Conservation (phyloP, 805 yeast species). For the Lipomyces lipofer region DNA sequence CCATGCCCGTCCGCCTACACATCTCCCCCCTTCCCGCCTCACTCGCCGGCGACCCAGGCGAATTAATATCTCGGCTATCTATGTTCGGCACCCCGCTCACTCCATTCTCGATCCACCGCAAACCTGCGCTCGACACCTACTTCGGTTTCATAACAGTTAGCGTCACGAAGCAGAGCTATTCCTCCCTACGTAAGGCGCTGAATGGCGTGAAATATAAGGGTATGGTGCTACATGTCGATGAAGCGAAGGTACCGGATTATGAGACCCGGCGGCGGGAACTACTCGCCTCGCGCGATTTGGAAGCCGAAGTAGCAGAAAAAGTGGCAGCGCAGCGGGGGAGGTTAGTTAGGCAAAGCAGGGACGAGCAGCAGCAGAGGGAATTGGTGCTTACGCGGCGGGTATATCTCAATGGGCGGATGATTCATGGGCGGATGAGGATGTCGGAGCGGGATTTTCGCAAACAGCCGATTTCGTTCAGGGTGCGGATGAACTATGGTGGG, state of each 20-base stretch:
- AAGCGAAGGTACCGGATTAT: constrained; percentile 59
- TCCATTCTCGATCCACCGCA: constrained; percentile 55
- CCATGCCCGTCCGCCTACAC: constrained; percentile 44
- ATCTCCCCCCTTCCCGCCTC: constrained; percentile 66
- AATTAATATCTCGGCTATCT: constrained; percentile 55
- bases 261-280: constrained; percentile 38
- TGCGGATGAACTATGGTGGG: constrained; percentile 51
- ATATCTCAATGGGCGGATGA: constrained; percentile 12
- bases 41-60: constrained; percentile 48
- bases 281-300: neutral
- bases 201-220: constrained; percentile 80
- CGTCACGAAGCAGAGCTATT: constrained; percentile 49
- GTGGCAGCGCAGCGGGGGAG: neutral
- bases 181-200: constrained; percentile 55
- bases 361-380: neutral
- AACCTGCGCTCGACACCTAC: constrained; percentile 52
- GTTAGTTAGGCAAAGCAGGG: no score
- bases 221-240: constrained; percentile 56
- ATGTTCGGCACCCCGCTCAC: constrained; percentile 60
- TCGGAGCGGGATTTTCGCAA: constrained; percentile 55
- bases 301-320: neutral
- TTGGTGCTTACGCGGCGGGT: constrained; percentile 13
- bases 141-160: constrained; percentile 70
- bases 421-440: constrained; percentile 62
- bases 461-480: constrained; percentile 59